Evolutionary conservation across 345 rosid genomes (phyloP).

Genomic region (Pugionium dolabratum): DNA sequence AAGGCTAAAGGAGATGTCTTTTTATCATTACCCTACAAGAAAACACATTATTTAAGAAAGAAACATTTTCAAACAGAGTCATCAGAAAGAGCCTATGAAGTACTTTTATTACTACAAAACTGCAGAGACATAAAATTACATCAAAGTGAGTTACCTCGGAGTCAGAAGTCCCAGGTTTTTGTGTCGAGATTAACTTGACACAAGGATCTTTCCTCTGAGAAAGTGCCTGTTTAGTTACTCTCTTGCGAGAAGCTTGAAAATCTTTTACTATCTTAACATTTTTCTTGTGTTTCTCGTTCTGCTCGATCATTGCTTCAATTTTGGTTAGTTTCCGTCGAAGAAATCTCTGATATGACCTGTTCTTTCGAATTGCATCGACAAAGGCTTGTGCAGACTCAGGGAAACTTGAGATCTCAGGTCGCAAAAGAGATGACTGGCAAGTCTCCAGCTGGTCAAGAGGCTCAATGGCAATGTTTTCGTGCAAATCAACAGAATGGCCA

Average conservation of each 20-base stretch:
- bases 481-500: slow-evolving; percentile 25
- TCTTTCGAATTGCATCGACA: slow-evolving; percentile 75
- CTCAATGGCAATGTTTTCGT: slow-evolving; percentile 40
- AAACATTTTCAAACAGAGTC: slow-evolving; percentile 1
- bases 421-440: slow-evolving; percentile 37
- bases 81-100: slow-evolving; percentile 9
- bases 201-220: slow-evolving; percentile 77
- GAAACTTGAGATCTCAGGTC: slow-evolving; percentile 48
- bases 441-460: slow-evolving; percentile 43
- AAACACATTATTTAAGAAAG: slow-evolving; percentile 9
- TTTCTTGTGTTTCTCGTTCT: slow-evolving; percentile 71
- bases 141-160: slow-evolving; percentile 51
- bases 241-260: slow-evolving; percentile 73
- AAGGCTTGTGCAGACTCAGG: slow-evolving; percentile 71
- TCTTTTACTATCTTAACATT: slow-evolving; percentile 70
- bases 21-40: slow-evolving; percentile 59
- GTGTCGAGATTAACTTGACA: slow-evolving; percentile 63
- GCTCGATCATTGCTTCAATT: slow-evolving; percentile 79
- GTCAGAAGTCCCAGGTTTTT: slow-evolving; percentile 40
- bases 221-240: slow-evolving; percentile 59
- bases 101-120: slow-evolving; percentile 2
- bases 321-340: slow-evolving; percentile 61
- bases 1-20: slow-evolving; percentile 44
- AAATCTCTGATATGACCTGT: slow-evolving; percentile 78
- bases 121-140: slow-evolving; percentile 9